Base-by-base conservation (phyloP, 2,329 filamentous ascomycete genomes). In the Orbilia blumenaviensis region DNA sequence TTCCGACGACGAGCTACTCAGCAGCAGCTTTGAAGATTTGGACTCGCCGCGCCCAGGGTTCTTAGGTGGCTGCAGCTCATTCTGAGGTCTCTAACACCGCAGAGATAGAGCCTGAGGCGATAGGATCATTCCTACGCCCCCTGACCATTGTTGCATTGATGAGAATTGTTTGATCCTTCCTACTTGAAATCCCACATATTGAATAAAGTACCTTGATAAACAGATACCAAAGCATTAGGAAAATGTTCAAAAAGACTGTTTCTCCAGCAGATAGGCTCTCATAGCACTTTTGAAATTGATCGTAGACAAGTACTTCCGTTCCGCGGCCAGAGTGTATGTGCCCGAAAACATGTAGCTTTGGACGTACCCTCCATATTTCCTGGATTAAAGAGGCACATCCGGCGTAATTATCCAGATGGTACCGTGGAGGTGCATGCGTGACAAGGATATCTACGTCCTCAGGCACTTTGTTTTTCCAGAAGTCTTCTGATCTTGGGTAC, bases 241-340 rank as follows among this genome's bases (percentile, higher is more conserved):
- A 12, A 1, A 69, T 44, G 9, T 63, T 38, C 25, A 42, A 18
- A 2, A 60, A 18, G 0, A 61, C 58, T 6, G 44, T 54, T 9
- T 54, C 36, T 29, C 83, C 82, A 1, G 81, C 81, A 80, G 87
- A 85, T 23, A 92, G 85, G n/a, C 85, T 84, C 83, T 94, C 92
- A 83, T 92, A 93, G 1, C 87, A 87, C 32, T 84, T 84, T 82
- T 96, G 92, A 74, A 88, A 87, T 25, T 89, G 87, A 82, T 95
- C 92, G 86, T 91, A 96, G 83, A 88, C 91, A 8, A 91, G 86
- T 0, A 89, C 83, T 80, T 93, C 89, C 46, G 85, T 85, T 14
- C 93, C 93, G 50, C 91, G 87, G 7, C 89, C 91, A 80, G 87
- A 91, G 83, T 97, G 93, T 23, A 94, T 87, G 82, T 97, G 93